Conservation (phyloP, 108 stramenopile species). For the Fistulifera solaris region DNA sequence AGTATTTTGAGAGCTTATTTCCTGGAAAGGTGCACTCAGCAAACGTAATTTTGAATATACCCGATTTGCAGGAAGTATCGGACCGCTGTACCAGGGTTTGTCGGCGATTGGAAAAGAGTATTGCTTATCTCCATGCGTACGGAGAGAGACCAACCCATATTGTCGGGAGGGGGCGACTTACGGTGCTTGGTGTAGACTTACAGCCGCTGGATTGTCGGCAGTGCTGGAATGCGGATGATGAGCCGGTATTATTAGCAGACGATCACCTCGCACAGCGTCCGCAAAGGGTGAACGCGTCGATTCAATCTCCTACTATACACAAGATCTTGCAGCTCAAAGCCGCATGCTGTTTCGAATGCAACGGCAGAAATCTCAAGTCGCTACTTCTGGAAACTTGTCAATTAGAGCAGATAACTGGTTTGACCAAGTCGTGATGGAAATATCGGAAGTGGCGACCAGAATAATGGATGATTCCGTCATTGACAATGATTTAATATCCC, state of each 20-base stretch:
- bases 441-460: slow-evolving; percentile 25
- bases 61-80: slow-evolving; percentile 60
- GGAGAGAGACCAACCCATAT: slow-evolving; percentile 61
- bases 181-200: slow-evolving; percentile 65
- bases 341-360: slow-evolving; percentile 42
- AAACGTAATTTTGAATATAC: slow-evolving; percentile 65
- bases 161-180: slow-evolving; percentile 61
- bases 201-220: slow-evolving; percentile 29
- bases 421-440: slow-evolving; percentile 19
- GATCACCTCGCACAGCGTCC: slow-evolving; percentile 9
- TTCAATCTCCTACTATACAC: slow-evolving; percentile 71
- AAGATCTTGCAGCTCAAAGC: slow-evolving; percentile 61
- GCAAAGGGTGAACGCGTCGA: slow-evolving; percentile 59
- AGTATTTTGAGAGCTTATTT: slow-evolving; percentile 83
- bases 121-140: slow-evolving; percentile 60
- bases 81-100: slow-evolving; percentile 42
- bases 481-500: slow-evolving; percentile 32
- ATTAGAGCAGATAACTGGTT: slow-evolving; percentile 49
- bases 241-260: slow-evolving; percentile 2
- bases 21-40: slow-evolving; percentile 73
- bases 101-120: slow-evolving; percentile 71
- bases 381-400: slow-evolving; percentile 42
- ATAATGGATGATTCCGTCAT: slow-evolving; percentile 46
- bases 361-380: slow-evolving; percentile 49
- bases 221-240: slow-evolving; percentile 5